These are phyloP conservation scores for Scheffersomyces spartinae DNA, from an alignment of 805 yeast species.

Conservation along the genomic window DNA sequence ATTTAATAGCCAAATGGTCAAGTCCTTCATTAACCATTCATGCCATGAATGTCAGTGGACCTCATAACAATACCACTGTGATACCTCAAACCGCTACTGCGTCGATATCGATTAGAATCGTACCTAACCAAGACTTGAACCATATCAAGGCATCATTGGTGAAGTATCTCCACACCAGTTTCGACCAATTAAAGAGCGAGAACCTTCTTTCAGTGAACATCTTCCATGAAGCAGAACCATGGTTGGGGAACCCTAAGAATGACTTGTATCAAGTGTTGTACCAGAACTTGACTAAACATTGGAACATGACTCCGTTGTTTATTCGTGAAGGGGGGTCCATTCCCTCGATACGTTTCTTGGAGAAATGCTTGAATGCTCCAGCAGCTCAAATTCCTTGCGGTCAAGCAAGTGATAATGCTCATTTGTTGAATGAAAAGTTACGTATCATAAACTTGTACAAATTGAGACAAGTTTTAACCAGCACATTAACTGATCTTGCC, in stretches of 20 bases:
- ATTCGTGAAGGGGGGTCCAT: constrained; percentile 97
- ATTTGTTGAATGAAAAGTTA: constrained; percentile 75
- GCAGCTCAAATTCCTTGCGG: constrained; percentile 97
- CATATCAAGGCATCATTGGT: constrained; percentile 42
- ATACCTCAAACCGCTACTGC: constrained; percentile 77
- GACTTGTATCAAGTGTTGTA: constrained; percentile 58
- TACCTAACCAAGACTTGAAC: constrained; percentile 73
- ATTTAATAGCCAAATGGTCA: constrained; percentile 75
- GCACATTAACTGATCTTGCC: constrained; percentile 40
- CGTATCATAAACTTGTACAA: constrained; percentile 70
- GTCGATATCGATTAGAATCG: constrained; percentile 71
- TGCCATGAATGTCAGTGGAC: constrained; percentile 77
- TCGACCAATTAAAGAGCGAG: constrained; percentile 39
- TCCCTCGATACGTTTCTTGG: constrained; percentile 79
- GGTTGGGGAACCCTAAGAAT: constrained; percentile 84
- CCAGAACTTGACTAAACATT: constrained; percentile 50
- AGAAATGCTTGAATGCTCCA: constrained; percentile 69
- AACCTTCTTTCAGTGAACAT: constrained; percentile 53
- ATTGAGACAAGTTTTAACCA: constrained; percentile 51
- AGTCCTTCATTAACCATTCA: constrained; percentile 85
- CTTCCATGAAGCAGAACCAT: constrained; percentile 85
- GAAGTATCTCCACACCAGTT: constrained; percentile 33
- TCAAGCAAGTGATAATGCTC: constrained; percentile 90
- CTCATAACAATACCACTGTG: constrained; percentile 78
- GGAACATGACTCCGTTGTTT: constrained; percentile 75